These are phyloP conservation scores for Colletotrichum agaves DNA, from an alignment of 2,329 filamentous ascomycete species.

Conservation along the genomic window DNA sequence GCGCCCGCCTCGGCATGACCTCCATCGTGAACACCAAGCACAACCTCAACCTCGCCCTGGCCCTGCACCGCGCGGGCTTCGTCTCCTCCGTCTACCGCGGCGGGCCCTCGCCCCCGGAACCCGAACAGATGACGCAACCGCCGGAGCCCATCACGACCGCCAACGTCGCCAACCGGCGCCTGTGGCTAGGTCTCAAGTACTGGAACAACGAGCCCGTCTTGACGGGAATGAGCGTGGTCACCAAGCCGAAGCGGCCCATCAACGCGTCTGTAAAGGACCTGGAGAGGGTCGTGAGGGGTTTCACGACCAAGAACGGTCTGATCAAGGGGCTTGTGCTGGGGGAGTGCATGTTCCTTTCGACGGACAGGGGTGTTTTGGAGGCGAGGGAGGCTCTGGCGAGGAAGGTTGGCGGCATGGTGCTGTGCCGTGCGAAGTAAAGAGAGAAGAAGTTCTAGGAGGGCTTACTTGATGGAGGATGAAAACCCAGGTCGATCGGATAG, in stretches of 20 bases:
- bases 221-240: conserved; percentile 71
- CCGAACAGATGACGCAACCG: conserved; percentile 57
- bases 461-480: background rate
- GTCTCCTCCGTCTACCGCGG: conserved; percentile 81
- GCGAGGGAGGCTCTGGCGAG: conserved; percentile 83
- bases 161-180: conserved; percentile 78
- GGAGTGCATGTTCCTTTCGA: conserved; percentile 84
- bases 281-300: conserved; percentile 74
- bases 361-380: conserved; percentile 82
- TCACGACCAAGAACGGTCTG: conserved; percentile 72
- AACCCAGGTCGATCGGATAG: background rate
- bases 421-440: conserved; percentile 73
- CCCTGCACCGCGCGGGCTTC: conserved; percentile 85
- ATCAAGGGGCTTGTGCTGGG: conserved; percentile 81
- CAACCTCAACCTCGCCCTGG: conserved; percentile 79
- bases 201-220: conserved; percentile 85
- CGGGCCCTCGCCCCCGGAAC: conserved; percentile 66
- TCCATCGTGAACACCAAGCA: conserved; percentile 84
- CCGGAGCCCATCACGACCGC: conserved; percentile 70
- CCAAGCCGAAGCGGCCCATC: conserved; percentile 79
- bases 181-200: conserved; percentile 95
- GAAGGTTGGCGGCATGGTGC: conserved; percentile 81
- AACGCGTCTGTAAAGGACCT: conserved; percentile 72
- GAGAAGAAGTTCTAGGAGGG: background rate
- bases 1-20: conserved; percentile 84